Evolutionary conservation across 331 rosid genomes (phyloP).

Genomic region (Quercus phellos): DNA sequence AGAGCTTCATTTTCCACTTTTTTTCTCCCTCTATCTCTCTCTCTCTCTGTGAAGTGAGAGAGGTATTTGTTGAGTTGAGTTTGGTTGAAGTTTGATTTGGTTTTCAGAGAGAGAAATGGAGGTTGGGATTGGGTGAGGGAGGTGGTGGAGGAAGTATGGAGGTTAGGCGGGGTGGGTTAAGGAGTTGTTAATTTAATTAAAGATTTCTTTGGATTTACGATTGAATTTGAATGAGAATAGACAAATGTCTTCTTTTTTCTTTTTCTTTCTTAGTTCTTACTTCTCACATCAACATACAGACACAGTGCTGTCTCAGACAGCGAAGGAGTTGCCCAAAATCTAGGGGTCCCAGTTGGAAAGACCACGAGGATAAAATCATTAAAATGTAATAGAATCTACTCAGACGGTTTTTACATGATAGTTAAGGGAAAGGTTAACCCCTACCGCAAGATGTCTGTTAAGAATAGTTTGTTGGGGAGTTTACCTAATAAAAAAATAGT

Average conservation of each 20-base stretch:
- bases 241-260: not conserved
- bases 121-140: not conserved
- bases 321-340: conserved; percentile 9
- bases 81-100: conserved; percentile 19
- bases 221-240: not conserved
- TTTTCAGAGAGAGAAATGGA: conserved; percentile 3
- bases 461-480: accelerated
- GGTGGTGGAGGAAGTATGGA: conserved; percentile 20
- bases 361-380: not conserved
- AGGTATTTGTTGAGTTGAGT: conserved; percentile 12
- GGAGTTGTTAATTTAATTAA: conserved; percentile 29
- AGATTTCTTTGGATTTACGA: conserved; percentile 61
- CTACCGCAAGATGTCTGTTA: too few species aligned
- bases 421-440: too few species aligned
- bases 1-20: conserved; percentile 64
- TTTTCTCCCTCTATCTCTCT: not conserved
- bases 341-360: not conserved
- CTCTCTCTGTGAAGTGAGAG: not conserved
- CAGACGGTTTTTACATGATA: not conserved
- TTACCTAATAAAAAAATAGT: too few species aligned
- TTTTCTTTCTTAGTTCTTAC: not conserved
- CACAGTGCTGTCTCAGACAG: not conserved
- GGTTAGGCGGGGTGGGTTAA: conserved; percentile 14
- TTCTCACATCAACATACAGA: not conserved
- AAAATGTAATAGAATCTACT: not conserved